A percentile compares a stretch with the other conserved stretches of the same genome.
Evolutionary conservation across 1,284 basidiomycete genomes (phyloP).

Genomic region (Rhizoctonia solani): DNA sequence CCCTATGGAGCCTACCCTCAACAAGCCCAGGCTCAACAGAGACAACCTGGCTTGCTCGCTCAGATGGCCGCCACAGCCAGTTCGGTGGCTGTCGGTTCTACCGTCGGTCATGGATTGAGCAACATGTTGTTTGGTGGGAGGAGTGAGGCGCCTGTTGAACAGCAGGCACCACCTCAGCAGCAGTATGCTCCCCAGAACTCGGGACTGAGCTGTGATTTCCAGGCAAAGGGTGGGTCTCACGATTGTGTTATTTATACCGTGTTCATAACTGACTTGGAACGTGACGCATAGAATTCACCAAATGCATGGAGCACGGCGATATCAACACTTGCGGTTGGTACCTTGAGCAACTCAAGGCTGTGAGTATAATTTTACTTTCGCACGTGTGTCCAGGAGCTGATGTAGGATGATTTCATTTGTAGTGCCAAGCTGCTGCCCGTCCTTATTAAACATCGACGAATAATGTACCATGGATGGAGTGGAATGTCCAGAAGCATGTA

Average conservation of each 20-base stretch:
- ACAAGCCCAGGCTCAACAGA: slow-evolving; percentile 19
- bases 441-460: slow-evolving; percentile 53
- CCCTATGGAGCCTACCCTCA: slow-evolving; percentile 33
- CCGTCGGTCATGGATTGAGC: slow-evolving; percentile 81
- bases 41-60: slow-evolving; percentile 65
- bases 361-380: slow-evolving; percentile 48
- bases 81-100: slow-evolving; percentile 82
- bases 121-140: slow-evolving; percentile 81
- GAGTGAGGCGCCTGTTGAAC: slow-evolving; percentile 50
- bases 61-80: slow-evolving; percentile 91
- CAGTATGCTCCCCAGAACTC: slow-evolving; percentile 42
- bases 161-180: slow-evolving; percentile 53
- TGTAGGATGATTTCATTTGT: background rate
- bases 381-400: background rate
- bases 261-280: background rate
- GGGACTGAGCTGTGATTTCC: slow-evolving; percentile 62
- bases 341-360: slow-evolving; percentile 80
- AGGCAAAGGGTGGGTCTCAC: slow-evolving; percentile 65
- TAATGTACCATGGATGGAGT: too few relatives aligned
- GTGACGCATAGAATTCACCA: slow-evolving; percentile 64
- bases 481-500: too few relatives aligned
- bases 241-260: slow-evolving; percentile 15
- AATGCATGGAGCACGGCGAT: slow-evolving; percentile 77
- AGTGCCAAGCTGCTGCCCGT: slow-evolving; percentile 69
- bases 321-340: slow-evolving; percentile 77